Conservation (phyloP, 208 protist genomes). For the Herpetomonas samuelpessoai region DNA sequence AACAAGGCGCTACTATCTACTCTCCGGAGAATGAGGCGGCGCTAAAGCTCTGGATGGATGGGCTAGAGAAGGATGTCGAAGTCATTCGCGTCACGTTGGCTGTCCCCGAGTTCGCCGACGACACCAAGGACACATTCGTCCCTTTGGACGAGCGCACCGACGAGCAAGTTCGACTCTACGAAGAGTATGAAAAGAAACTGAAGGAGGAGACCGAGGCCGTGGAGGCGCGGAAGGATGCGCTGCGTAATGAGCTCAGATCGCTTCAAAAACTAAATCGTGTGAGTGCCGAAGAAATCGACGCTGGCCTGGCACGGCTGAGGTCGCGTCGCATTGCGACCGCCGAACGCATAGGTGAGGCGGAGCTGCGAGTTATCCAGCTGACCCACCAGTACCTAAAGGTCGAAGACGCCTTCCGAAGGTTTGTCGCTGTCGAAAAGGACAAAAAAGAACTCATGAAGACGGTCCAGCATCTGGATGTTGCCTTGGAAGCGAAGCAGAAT, state of each 20-base stretch:
- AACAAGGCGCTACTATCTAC: slow-evolving; percentile 17
- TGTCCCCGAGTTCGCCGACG: slow-evolving; percentile 71
- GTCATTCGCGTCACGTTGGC: slow-evolving; percentile 54
- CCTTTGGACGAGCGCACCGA: slow-evolving; percentile 81
- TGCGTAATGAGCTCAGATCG: slow-evolving; percentile 58
- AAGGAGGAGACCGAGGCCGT: slow-evolving; percentile 68
- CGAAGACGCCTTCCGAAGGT: slow-evolving; percentile 21
- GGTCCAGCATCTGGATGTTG: slow-evolving; percentile 25
- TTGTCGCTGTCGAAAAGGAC: slow-evolving; percentile 17
- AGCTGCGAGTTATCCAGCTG: slow-evolving; percentile 75
- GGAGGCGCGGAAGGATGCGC: slow-evolving; percentile 50
- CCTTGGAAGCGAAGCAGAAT: slow-evolving; percentile 30
- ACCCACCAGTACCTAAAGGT: slow-evolving; percentile 48
- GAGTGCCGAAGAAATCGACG: slow-evolving; percentile 43
- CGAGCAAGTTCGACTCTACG: slow-evolving; percentile 61
- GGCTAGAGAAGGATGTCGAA: slow-evolving; percentile 83
- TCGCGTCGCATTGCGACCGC: slow-evolving; percentile 35
- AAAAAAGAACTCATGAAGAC: slow-evolving; percentile 19
- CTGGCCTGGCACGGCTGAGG: slow-evolving; percentile 36
- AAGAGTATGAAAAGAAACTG: slow-evolving; percentile 81
- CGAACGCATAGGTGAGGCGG: slow-evolving; percentile 54
- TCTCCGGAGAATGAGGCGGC: slow-evolving; percentile 71
- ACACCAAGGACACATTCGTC: slow-evolving; percentile 67
- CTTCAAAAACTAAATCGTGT: slow-evolving; percentile 55
- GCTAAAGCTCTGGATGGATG: slow-evolving; percentile 89